phyloP scores from a whole-genome alignment of 176 grass and related monocot species.

The Musa troglodytarum region DNA sequence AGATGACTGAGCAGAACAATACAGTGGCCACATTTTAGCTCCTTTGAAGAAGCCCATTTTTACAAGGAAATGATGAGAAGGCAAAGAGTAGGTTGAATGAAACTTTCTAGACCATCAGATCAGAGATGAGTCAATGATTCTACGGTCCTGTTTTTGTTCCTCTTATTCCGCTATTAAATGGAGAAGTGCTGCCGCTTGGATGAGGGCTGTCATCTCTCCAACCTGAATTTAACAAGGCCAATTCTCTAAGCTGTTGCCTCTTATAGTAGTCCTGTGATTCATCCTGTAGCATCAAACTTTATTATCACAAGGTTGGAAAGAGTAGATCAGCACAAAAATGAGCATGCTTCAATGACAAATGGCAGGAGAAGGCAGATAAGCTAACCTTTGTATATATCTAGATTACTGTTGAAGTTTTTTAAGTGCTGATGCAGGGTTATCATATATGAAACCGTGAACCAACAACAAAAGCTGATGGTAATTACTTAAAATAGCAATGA shows the following conservation, averaged over 20 bases:
- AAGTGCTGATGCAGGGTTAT: too few relatives aligned
- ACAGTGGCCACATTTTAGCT: neutral
- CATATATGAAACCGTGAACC: too few relatives aligned
- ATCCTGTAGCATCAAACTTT: conserved; percentile 32
- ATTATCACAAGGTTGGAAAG: neutral
- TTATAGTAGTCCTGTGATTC: conserved; percentile 88
- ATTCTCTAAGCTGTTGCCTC: conserved; percentile 64
- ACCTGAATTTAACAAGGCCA: conserved; percentile 64
- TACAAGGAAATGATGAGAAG: neutral
- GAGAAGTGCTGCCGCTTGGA: conserved; percentile 58
- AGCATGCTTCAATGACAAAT: too few relatives aligned
- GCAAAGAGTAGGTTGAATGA: neutral
- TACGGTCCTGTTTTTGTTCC: conserved; percentile 67
- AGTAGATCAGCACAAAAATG: neutral
- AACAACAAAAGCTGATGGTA: too few relatives aligned
- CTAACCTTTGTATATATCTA: too few relatives aligned
- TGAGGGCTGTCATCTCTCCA: conserved; percentile 66
- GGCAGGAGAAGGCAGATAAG: too few relatives aligned
- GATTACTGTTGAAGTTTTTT: too few relatives aligned
- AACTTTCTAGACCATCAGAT: neutral
- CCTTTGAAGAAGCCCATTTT: neutral
- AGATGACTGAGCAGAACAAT: too few relatives aligned
- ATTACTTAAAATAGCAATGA: too few relatives aligned
- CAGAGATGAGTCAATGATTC: neutral
- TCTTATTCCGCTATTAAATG: conserved; percentile 73